Evolutionary conservation across 805 yeast genomes (phyloP), one percentile per base, ranked within the genome.

Genomic region (Candida arabinofermentans): DNA sequence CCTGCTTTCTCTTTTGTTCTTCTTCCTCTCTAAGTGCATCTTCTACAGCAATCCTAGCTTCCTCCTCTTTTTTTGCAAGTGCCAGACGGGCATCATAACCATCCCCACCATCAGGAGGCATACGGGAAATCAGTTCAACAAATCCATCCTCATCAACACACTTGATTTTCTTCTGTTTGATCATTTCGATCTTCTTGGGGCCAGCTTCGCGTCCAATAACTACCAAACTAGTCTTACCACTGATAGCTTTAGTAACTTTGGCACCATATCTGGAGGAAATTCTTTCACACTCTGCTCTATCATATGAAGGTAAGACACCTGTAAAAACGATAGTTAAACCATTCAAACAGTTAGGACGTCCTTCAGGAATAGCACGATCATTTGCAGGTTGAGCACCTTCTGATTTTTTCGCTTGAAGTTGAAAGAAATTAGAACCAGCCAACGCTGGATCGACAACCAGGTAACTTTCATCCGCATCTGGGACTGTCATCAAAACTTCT

Each of bases 201-300:
- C 99, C 99, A 2, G 99, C 98, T 51, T 93, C 97, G 39, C 75
- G 88, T 7, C 99, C 99, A 24, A 93, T 71, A 1, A 93, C 97
- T 2, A 91, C 96, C 35, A 89, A 70, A 19, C 88, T 77, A 1
- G 99, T 93, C 55, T 83, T 86, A 9, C 87, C 79, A 42, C 93
- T 85, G 21, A 91, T 83, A 0, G 96, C 77, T 52, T 86, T 80
- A 4, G 95, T 86, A 14, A 91, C 95, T 53, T 81, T 81, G 3
- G 96, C 99, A 13, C 99, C 99, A 55, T 91, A 88, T 48, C 75
- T 73, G 53, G 86, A 82, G 5, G 96, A 96, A 10, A 86, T 57
- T 19, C 74, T 70, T 55, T 86, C 95, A 23, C 90, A 81, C 17
- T 77, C 80, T 1, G 77, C 83, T 48, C 99, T 75, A 43, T 86